These are phyloP conservation scores for Phytophthora fragariaefolia DNA, from an alignment of 352 stramenopile genomes.

Conservation along the genomic window DNA sequence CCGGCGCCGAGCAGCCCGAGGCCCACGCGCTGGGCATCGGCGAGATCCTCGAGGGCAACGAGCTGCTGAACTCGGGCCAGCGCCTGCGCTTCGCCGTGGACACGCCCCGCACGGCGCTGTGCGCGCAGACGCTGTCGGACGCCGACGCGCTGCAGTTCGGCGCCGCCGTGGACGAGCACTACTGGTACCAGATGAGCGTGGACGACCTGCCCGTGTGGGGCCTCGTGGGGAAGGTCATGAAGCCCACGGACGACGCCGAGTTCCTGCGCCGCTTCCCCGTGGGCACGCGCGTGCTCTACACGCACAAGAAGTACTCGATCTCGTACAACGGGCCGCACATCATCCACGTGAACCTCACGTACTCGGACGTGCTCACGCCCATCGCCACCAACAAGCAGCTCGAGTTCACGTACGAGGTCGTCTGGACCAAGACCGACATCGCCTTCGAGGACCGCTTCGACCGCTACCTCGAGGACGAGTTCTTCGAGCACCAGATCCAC, in stretches of 20 bases:
- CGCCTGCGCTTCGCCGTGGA: conserved; percentile 79
- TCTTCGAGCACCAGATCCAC: conserved; percentile 99
- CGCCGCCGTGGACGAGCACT: conserved; percentile 94
- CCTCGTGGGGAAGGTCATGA: conserved; percentile 97
- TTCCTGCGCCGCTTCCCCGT: conserved; percentile 85
- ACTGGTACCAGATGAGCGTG: conserved; percentile 99
- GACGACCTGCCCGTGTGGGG: conserved; percentile 99
- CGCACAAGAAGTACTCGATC: conserved; percentile 96
- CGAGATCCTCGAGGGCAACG: conserved; percentile 96
- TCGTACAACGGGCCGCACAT: conserved; percentile 97
- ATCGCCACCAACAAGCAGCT: conserved; percentile 90
- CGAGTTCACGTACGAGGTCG: conserved; percentile 95
- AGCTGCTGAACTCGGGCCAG: conserved; percentile 94
- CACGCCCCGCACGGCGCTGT: conserved; percentile 71
- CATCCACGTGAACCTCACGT: conserved; percentile 98
- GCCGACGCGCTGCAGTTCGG: conserved; percentile 81
- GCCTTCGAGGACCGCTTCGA: conserved; percentile 97
- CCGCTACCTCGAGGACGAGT: conserved; percentile 98
- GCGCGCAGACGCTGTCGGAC: conserved; percentile 74
- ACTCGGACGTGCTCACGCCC: conserved; percentile 88
- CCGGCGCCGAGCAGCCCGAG: conserved; percentile 88
- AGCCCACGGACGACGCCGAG: conserved; percentile 83
- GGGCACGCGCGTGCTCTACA: conserved; percentile 94
- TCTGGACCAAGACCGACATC: conserved; percentile 92
- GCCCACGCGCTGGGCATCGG: conserved; percentile 91